Evolutionary conservation across 371 early-diverging fungal species (phyloP).

Genomic region (Rhizomucor miehei): DNA sequence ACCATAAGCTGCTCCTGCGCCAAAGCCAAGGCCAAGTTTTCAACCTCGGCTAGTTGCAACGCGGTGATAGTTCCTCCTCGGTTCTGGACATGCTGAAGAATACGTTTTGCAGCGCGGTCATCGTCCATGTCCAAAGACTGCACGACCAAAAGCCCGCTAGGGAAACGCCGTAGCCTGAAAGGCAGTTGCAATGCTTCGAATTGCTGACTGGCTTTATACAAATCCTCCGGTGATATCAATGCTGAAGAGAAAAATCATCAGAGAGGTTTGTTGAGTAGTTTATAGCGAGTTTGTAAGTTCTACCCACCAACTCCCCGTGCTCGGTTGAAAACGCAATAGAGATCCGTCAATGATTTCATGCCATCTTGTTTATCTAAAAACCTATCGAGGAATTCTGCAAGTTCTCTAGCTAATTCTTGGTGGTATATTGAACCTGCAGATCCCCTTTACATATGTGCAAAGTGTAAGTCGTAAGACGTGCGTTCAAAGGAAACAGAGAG

Average conservation of each 20-base stretch:
- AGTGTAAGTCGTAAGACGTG: not conserved
- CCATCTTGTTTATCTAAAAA: constrained; percentile 62
- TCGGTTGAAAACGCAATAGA: constrained; percentile 90
- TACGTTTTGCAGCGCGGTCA: constrained; percentile 59
- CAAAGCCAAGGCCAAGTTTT: constrained; percentile 63
- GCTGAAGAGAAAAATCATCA: constrained; percentile 30
- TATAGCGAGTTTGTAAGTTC: not conserved
- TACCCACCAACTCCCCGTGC: constrained; percentile 81
- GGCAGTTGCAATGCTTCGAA: constrained; percentile 70
- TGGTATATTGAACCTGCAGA: constrained; percentile 83
- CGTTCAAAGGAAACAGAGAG: not conserved
- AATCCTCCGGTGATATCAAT: constrained; percentile 85
- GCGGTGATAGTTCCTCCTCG: constrained; percentile 60
- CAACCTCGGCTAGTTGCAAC: constrained; percentile 64
- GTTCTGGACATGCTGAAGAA: constrained; percentile 53
- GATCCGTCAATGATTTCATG: constrained; percentile 82
- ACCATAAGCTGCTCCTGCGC: constrained; percentile 77
- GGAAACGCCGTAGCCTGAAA: constrained; percentile 70
- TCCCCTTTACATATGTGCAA: constrained; percentile 41
- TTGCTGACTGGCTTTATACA: constrained; percentile 67
- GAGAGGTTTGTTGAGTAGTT: not conserved
- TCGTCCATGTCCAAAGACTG: constrained; percentile 72
- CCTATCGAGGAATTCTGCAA: constrained; percentile 75
- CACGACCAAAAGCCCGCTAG: constrained; percentile 76
- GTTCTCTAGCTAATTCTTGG: constrained; percentile 80